Evolutionary conservation across 768 basidiomycete genomes (phyloP), one percentile per base, ranked within the genome.

Genomic region (Sarcodon aspratus): DNA sequence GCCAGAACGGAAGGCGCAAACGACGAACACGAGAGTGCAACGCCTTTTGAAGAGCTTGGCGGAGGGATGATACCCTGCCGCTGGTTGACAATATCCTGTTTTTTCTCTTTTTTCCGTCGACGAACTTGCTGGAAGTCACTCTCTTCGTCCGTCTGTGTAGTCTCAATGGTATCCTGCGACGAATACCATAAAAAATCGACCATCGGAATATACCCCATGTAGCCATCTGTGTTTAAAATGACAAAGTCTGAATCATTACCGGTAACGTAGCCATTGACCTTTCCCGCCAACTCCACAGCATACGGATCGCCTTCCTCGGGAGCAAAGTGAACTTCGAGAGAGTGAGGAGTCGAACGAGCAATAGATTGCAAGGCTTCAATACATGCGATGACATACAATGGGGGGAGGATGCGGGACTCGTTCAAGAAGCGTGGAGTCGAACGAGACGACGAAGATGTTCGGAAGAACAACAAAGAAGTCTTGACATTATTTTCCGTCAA

Each of bases 181-280:
- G 56, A 50, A 8, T 58, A 57, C 89, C 89, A 92, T 45, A 79
- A 64, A 78, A 91, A 80, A 52, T 85, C 82, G 52, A 81, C 74
- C 49, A 91, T 61, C 0, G 86, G 80, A 40, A 90, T 78, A 56
- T 85, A 92, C 15, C 89, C 89, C 45, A 67, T 69, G 61, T 91
- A 90, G 9, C 79, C 83, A 33, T 82, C 83, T 10, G 79, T 69
- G 56, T 86, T 86, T 47, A 89, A 65, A 47, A 92, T 72, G 45
- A 85, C 79, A 53, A 85, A 92, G 61, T 92, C 89, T 2, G 87
- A 91, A 66, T 92, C 89, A 51, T 72, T 79, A 18, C 82, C 85
- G 0, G 80, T 71, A 43, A 92, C 85, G 54, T 82, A 91, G 33
- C 77, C 89, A 8, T 74, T 71, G 9, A 89, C 63, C 44, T 76